Percentiles rank a stretch among this genome's conserved stretches.
phyloP scores from a whole-genome alignment of 176 grass and related monocot species.

The Raddia guianensis region DNA sequence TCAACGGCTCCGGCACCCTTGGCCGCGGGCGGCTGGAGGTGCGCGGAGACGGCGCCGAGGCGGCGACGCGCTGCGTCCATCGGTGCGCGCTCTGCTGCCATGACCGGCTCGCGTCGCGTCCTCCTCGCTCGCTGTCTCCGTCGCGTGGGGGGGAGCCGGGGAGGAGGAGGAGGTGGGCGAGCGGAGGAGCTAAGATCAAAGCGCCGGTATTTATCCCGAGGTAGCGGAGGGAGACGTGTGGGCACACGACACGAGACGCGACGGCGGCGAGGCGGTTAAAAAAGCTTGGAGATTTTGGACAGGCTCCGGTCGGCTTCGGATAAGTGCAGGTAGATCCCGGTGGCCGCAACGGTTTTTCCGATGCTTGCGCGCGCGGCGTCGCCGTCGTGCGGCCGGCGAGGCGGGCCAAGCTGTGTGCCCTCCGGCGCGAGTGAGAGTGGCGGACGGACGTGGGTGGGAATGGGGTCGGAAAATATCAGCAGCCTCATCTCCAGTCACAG shows the following conservation, averaged over 20 bases:
- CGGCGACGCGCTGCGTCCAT: constrained; percentile 68
- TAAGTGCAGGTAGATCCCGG: too few species aligned
- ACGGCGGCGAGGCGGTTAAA: too few species aligned
- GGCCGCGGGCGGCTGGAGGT: constrained; percentile 43
- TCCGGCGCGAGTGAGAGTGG: neutral
- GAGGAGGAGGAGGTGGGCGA: too few species aligned
- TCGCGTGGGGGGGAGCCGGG: neutral
- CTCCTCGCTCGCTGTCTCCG: neutral
- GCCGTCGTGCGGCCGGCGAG: too few species aligned
- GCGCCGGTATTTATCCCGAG: neutral
- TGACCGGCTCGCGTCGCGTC: neutral
- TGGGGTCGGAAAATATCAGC: too few species aligned
- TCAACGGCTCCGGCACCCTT: neutral
- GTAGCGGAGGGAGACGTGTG: neutral
- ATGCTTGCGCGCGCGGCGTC: too few species aligned
- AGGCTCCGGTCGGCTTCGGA: too few species aligned
- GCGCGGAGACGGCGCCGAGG: constrained; percentile 60
- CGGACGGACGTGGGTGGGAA: neutral
- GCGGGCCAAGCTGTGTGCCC: too few species aligned
- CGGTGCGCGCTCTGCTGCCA: constrained; percentile 23
- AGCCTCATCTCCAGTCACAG: too few species aligned
- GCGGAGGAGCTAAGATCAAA: neutral
- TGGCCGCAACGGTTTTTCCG: too few species aligned
- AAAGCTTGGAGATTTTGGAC: too few species aligned
- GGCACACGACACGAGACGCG: neutral